Percentiles rank a stretch among this genome's conserved stretches.
These are phyloP conservation scores for Angomonas desouzai DNA, from an alignment of 208 protist genomes.

Conservation along the genomic window DNA sequence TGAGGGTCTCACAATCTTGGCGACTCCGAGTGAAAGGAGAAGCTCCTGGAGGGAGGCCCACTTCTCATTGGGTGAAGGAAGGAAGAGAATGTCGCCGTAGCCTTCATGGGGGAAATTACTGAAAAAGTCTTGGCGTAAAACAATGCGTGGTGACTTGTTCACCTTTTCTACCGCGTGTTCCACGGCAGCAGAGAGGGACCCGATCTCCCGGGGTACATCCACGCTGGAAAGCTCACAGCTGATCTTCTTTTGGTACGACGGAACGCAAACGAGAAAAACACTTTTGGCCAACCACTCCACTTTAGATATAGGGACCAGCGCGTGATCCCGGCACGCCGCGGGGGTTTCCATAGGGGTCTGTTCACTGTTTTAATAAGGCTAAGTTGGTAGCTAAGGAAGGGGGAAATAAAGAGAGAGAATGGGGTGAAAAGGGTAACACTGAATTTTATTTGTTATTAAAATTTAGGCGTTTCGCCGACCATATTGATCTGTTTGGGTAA, in stretches of 20 bases:
- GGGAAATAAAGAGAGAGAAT: not conserved
- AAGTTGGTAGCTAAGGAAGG: slow-evolving; percentile 12
- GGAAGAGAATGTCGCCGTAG: slow-evolving; percentile 56
- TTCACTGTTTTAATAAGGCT: too few species aligned
- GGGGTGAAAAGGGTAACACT: too few species aligned
- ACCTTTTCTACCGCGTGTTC: slow-evolving; percentile 13
- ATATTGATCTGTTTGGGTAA: too few species aligned
- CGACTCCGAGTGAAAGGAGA: slow-evolving; percentile 33
- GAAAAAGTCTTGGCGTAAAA: slow-evolving; percentile 45
- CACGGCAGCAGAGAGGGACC: not conserved
- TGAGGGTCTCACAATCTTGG: slow-evolving; percentile 32
- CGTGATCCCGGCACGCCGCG: slow-evolving; percentile 14
- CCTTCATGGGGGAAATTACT: slow-evolving; percentile 33
- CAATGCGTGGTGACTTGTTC: slow-evolving; percentile 25
- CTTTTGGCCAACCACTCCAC: slow-evolving; percentile 54
- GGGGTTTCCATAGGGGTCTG: not conserved
- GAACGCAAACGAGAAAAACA: slow-evolving; percentile 36
- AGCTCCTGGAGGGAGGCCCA: slow-evolving; percentile 54
- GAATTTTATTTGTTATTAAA: too few species aligned
- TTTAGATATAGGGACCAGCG: slow-evolving; percentile 26
- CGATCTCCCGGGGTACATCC: slow-evolving; percentile 36
- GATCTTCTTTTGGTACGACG: slow-evolving; percentile 22
- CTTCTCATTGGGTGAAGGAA: slow-evolving; percentile 4
- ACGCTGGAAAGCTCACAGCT: slow-evolving; percentile 56
- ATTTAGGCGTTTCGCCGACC: too few species aligned